phyloP scores from a whole-genome alignment of 805 yeast genomes.

The Ogataea degrootiae region DNA sequence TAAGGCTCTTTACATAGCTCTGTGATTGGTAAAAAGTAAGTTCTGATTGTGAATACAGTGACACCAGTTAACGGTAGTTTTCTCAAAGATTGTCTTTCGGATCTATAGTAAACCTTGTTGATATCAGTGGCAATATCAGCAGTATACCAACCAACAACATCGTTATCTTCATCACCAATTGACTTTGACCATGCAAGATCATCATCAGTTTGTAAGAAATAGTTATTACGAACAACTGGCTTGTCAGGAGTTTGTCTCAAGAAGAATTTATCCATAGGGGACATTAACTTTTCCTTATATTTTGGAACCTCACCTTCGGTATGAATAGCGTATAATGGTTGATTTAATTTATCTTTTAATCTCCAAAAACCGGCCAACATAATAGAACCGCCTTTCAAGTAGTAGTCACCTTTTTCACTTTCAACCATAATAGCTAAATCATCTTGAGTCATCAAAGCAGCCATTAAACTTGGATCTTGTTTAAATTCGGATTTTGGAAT shows the following conservation, averaged over 20 bases:
- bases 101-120: conserved; percentile 48
- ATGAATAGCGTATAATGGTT: conserved; percentile 55
- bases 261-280: conserved; percentile 66
- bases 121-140: conserved; percentile 46
- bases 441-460: conserved; percentile 56
- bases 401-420: conserved; percentile 50
- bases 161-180: conserved; percentile 52
- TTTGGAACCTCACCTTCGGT: conserved; percentile 67
- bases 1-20: conserved; percentile 56
- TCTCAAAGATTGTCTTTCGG: conserved; percentile 62
- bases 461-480: conserved; percentile 56
- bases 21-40: conserved; percentile 54
- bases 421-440: conserved; percentile 67
- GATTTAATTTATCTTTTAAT: conserved; percentile 51
- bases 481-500: conserved; percentile 28
- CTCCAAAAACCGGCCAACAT: conserved; percentile 70
- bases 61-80: conserved; percentile 58
- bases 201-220: conserved; percentile 60
- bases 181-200: conserved; percentile 61
- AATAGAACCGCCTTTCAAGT: conserved; percentile 56
- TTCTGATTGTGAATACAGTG: conserved; percentile 54
- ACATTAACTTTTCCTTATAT: conserved; percentile 50
- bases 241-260: conserved; percentile 50
- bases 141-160: conserved; percentile 60
- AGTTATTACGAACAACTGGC: conserved; percentile 64